phyloP scores from a whole-genome alignment of 2,329 filamentous ascomycete genomes.

The Diaporthe ampelina region DNA sequence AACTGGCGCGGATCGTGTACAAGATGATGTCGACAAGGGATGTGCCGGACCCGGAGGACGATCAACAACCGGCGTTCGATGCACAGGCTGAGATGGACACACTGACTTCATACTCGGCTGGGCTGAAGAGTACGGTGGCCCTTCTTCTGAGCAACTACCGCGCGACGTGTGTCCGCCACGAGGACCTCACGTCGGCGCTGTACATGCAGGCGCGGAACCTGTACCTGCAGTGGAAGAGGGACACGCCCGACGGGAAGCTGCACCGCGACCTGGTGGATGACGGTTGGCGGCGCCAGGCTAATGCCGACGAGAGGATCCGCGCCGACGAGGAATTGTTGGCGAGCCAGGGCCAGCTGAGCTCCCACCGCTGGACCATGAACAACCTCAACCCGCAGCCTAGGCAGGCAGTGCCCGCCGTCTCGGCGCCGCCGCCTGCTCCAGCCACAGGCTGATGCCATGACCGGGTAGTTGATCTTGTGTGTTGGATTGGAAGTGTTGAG shows the following conservation, averaged over 20 bases:
- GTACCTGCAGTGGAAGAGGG: constrained; percentile 28
- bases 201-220: neutral
- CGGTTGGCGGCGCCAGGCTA: constrained; percentile 32
- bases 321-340: constrained; percentile 39
- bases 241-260: constrained; percentile 21
- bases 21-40: constrained; percentile 57
- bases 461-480: neutral
- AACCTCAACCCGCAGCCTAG: neutral
- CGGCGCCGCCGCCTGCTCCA: neutral
- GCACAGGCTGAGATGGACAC: constrained; percentile 30
- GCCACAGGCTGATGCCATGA: neutral
- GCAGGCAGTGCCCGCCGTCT: neutral
- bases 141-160: constrained; percentile 28
- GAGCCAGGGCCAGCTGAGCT: constrained; percentile 27
- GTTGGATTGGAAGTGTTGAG: neutral
- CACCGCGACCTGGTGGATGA: constrained; percentile 38
- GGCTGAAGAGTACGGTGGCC: constrained; percentile 39
- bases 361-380: neutral
- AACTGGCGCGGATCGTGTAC: constrained; percentile 55
- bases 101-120: constrained; percentile 37
- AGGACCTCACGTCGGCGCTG: neutral
- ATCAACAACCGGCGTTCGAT: neutral
- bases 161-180: neutral
- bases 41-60: constrained; percentile 48
- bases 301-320: constrained; percentile 17